Evolutionary conservation across 345 rosid genomes (phyloP).

Genomic region (Durio zibethinus): DNA sequence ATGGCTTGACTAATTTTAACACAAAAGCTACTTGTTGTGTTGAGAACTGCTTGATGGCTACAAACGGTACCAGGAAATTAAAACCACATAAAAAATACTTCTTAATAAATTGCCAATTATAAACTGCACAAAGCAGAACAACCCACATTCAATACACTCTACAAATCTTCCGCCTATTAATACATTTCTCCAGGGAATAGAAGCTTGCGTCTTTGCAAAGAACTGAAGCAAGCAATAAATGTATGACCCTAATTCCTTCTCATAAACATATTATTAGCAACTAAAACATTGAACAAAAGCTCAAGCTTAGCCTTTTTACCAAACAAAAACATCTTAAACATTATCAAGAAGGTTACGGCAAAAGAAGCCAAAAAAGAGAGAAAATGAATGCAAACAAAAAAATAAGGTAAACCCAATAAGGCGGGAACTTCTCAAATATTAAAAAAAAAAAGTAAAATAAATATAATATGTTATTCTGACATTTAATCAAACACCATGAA

Average conservation of each 20-base stretch:
- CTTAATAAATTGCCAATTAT: background rate
- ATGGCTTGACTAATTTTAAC: background rate
- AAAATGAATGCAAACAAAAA: background rate
- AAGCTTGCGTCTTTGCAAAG: background rate
- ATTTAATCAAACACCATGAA: constrained; percentile 42
- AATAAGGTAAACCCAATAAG: background rate
- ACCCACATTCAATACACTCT: background rate
- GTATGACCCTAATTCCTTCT: background rate
- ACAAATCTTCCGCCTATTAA: background rate
- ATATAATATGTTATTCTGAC: background rate
- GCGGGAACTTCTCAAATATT: background rate
- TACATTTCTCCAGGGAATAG: background rate
- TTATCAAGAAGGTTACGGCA: background rate
- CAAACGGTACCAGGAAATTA: background rate
- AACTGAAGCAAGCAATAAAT: background rate
- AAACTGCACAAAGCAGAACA: background rate
- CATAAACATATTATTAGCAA: background rate
- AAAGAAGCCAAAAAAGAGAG: background rate
- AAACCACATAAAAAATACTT: background rate
- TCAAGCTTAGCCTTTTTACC: background rate
- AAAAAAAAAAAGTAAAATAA: background rate
- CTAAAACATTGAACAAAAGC: background rate
- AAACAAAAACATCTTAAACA: background rate
- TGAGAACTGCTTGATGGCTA: background rate
- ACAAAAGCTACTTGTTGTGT: background rate